Base-by-base conservation (phyloP, 1,139 yeast species). In the Pichia sp. region DNA sequence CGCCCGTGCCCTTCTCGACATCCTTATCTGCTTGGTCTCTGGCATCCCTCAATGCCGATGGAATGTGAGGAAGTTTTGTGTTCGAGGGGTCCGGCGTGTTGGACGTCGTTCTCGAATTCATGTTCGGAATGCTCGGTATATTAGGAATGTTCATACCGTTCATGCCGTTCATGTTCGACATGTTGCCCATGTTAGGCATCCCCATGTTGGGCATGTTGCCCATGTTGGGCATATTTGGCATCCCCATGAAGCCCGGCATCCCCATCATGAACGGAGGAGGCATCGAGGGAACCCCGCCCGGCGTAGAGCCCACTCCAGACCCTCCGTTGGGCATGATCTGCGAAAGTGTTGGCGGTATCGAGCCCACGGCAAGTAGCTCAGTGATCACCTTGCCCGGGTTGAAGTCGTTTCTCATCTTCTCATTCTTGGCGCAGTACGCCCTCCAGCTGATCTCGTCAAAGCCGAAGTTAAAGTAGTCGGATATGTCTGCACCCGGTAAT, bases 381-480 rank as follows among this genome's bases (percentile, higher is more conserved):
- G 73, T 72, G 52, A 76, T 66, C 9, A 74, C 62, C 55, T 74
- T 75, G 46, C 76, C 75, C 10, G 83, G 95, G 58, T 87, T 86
- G 70, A 83, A 89, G 57, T 86, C 93, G 8, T 87, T 84, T 53
- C 95, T 76, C 48, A 86, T 67, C 58, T 83, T 84, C 68, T 90
- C 96, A 66, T 91, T 97, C 66, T 89, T 89, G 49, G 85, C 77
- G 60, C 96, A 85, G 70, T 93, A 93, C 22, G 95, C 91, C 49
- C 87, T 83, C 99, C 99, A 93, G 16, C 97, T 87, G 58, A 87
- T 80, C 70, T 93, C 99, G 66, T 95, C 96, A 66, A 93, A 93
- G 2, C 99, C 99, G 63, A 85, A 93, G 69, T 93, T 93, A 74
- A 93, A 93, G 67, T 90, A 93, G 68, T 93, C 99, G 2, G 96